Percentiles rank a stretch among this genome's conserved stretches.
Conservation (phyloP, 306 rosid genomes). For the Fragaria nilgerrensis region DNA sequence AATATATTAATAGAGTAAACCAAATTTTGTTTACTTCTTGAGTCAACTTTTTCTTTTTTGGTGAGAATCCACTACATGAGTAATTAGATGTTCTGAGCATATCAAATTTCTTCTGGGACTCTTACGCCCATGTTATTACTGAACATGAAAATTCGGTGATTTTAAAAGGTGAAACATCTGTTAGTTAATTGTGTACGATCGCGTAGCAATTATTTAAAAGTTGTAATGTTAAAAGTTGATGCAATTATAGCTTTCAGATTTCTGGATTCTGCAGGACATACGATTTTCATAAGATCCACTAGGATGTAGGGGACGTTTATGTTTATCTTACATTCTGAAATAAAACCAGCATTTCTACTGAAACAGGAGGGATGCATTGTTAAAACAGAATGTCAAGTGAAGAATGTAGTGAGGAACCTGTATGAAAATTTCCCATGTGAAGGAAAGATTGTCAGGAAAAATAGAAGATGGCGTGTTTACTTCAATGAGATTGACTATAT, state of each 20-base stretch:
- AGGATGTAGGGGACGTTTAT: neutral
- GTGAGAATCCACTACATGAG: neutral
- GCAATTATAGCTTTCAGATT: neutral
- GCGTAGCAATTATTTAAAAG: neutral
- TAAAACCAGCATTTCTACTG: neutral
- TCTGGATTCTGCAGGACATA: neutral
- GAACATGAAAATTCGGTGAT: neutral
- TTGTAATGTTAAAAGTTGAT: too few relatives aligned
- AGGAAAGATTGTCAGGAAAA: constrained; percentile 8
- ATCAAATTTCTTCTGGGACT: neutral
- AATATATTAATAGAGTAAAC: neutral
- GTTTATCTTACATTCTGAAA: neutral
- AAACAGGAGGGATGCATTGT: constrained; percentile 30
- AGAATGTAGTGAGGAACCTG: constrained; percentile 24
- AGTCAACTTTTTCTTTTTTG: neutral
- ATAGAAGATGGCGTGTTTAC: constrained; percentile 36
- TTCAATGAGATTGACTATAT: constrained; percentile 34
- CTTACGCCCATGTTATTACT: neutral
- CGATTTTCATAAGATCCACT: neutral
- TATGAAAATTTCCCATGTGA: neutral
- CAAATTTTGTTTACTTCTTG: neutral
- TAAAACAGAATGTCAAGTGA: constrained; percentile 26
- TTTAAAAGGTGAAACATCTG: neutral
- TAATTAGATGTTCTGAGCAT: neutral
- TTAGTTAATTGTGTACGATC: neutral